Evolutionary conservation across 345 rosid genomes (phyloP), one percentile per base, ranked within the genome.

Genomic region (Litchi chinensis): DNA sequence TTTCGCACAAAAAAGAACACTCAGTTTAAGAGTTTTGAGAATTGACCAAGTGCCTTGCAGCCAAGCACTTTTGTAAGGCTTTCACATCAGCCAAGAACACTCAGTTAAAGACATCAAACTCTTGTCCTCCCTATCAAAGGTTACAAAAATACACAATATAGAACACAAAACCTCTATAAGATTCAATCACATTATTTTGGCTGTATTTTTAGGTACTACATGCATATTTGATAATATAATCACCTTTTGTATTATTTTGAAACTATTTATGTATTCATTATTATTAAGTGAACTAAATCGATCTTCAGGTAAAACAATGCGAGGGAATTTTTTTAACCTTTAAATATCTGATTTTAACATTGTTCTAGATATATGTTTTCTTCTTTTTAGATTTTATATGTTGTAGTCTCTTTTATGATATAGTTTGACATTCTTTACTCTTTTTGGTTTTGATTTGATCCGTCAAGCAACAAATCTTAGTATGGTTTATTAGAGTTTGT

Each of bases 361-460:
- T 26, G 28, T 1, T 26, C 28, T 26, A 26, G 28, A 26, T 26
- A 0, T 26, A 0, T 26, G 0, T 26, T 11, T 21, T 19, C 64
- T 63, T 9, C 11, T 43, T 32, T n/a, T 24, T 40, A 21, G 11
- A 21, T 15, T 74, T 41, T 74, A 6, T 21, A 21, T 39, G 3
- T 73, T 13, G 50, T 66, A 22, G 8, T 19, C 37, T 11, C 24
- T 26, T 22, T 9, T 16, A 16, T 60, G 68, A 40, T 64, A 62
- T 39, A 78, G 41, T 78, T 78, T 80, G 65, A 21, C 12, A 5
- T 18, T 75, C 37, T 41, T 16, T 18, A 6, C 8, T 70, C 46
- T 22, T 68, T 46, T 9, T 39, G 65, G 39, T 54, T 68, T 77
- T 63, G 26, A 48, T 21, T 40, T 50, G 43, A 54, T 63, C 57